Base-by-base conservation (phyloP, 352 stramenopile species). In the Phytophthora pistaciae region DNA sequence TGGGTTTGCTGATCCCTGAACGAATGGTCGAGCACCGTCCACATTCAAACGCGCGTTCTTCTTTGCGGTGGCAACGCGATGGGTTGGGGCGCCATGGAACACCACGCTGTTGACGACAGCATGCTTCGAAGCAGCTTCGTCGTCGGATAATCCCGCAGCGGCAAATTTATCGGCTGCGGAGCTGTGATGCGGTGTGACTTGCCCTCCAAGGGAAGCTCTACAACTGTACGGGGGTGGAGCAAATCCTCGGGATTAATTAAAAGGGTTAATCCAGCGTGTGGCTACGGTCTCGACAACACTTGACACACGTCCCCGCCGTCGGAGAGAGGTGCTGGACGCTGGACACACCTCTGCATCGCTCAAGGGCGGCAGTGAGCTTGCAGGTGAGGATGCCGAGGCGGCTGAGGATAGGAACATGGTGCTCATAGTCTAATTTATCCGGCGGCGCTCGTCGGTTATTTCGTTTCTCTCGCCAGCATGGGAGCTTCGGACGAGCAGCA, bases 401-500 rank as follows among this genome's bases (percentile, higher is more conserved):
- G 48, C 48, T 57, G 48, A 59, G 20, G 62, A 64, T 69, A 33
- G 44, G 53, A 31, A 64, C 52, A 38, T 57, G 54, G 53, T 63
- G 62, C 40, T 67, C 49, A 63, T 52, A 62, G 60, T 18, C 60
- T 60, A 61, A 58, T 54, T 62, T 68, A 50, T 68, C 65, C 49
- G 63, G 21, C 65, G 50, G 60, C 48, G n/a, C 11, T 29, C 20
- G 48, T 27, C 57, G 18, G 25, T 52, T 64, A 46, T 56, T 44
- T 25, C 18, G 31, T 48, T 50, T 57, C 29, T 58, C n/a, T 50
- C 27, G 46, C 49, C 18, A 66, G 21, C 0, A 75, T 75, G 68
- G 68, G 68, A 50, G 68, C 57, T 36, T 64, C 64, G 5, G 63
- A 68, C 18, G 68, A 75, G 50, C 63, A 71, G 56, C 48, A 75